A percentile compares a stretch with the other conserved stretches of the same genome.
Evolutionary conservation across 768 basidiomycete species (phyloP).

Genomic region (Agaricus bisporus): DNA sequence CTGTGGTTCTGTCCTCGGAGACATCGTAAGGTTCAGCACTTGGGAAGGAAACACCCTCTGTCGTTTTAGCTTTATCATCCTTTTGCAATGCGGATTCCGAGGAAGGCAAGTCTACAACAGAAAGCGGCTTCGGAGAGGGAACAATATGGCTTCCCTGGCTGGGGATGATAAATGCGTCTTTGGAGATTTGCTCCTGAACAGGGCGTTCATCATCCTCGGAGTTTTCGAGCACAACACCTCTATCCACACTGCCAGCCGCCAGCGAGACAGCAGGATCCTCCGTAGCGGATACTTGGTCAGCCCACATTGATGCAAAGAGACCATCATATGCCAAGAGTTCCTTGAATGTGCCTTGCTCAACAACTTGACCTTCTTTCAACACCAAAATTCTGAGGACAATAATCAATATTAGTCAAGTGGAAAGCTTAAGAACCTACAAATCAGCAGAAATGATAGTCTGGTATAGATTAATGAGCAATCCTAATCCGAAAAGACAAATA

Average conservation of each 20-base stretch:
- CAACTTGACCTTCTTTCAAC: conserved; percentile 82
- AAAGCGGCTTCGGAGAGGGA: conserved; percentile 7
- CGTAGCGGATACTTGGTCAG: conserved; percentile 67
- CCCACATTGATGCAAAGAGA: conserved; percentile 84
- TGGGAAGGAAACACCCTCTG: not conserved
- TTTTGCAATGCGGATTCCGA: conserved; percentile 6
- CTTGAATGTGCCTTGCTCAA: conserved; percentile 76
- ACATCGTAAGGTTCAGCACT: not conserved
- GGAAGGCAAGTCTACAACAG: conserved; percentile 7
- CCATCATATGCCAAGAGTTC: conserved; percentile 71
- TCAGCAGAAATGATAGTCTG: conserved; percentile 57
- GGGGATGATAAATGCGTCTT: not conserved
- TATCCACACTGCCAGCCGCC: conserved; percentile 27
- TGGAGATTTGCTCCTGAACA: not conserved
- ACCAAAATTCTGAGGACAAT: conserved; percentile 66
- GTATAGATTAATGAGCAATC: conserved; percentile 15
- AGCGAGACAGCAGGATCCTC: conserved; percentile 42
- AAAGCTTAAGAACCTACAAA: conserved; percentile 33
- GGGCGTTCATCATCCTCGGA: not conserved
- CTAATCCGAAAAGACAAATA: not conserved
- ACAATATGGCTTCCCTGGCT: not conserved
- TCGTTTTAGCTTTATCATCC: not conserved
- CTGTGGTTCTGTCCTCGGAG: not conserved
- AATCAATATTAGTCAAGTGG: not conserved
- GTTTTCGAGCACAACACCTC: conserved; percentile 23